Base-by-base conservation (phyloP, 2,329 filamentous ascomycete species). In the Leptographium procerum region DNA sequence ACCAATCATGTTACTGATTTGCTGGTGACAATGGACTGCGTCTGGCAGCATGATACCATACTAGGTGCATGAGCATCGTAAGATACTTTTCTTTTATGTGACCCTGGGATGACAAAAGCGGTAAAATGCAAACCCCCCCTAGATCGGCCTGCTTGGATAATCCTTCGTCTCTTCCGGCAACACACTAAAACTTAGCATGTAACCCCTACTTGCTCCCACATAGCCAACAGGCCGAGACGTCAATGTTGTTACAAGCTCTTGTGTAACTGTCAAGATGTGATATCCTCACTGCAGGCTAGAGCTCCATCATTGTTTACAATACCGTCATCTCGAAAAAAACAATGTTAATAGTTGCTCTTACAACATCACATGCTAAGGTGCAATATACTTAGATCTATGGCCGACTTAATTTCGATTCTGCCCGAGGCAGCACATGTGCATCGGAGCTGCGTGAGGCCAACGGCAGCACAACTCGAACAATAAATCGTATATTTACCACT, bases 401-500 rank as follows among this genome's bases (percentile, higher is more conserved):
- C 58, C 52, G 63, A 60, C 40, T 55, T 58, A n/a, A 14, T 22
- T 16, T 29, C 29, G 3, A 58, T 26, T 4, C 56, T 60, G 4
- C 24, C 51, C 43, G 61, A 45, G 6, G 52, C 56, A 2, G 33
- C 33, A 33, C 64, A 65, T 1, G 58, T 26, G 29, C 64, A 65
- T 2, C 16, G 31, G 36, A 65, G 45, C 10, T 24, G 31, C 2
- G 60, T 57, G 2, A 50, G 34, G 4, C 55, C 48, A 3, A 33
- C n/a, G 1, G 57, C 13, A 19, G 34, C 29, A 59, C 64, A 65
- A 28, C 4, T 3, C 14, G 22, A 24, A 58, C 64, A 65, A 45
- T 65, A 64, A 4, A 59, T 34, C 19, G 56, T 45, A 24, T 60
- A 63, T n/a, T 65, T 65, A 45, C 64, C 64, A 31, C 62, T 64